Evolutionary conservation across 1,284 basidiomycete genomes (phyloP).

Genomic region (Tylopilus sp.): DNA sequence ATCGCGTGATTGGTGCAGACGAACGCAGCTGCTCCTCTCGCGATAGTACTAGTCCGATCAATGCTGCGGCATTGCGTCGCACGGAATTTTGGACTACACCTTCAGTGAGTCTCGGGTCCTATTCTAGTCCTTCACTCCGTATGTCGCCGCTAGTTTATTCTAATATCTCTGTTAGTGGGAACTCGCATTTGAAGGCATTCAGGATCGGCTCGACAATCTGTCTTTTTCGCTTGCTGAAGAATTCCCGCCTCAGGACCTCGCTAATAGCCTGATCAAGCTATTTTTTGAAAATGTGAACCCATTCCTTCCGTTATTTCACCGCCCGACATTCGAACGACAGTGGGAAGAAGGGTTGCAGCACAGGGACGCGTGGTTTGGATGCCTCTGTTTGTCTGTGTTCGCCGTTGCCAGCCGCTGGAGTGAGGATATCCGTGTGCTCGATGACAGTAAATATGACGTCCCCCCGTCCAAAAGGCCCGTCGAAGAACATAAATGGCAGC

Average conservation of each 20-base stretch:
- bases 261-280: constrained; percentile 55
- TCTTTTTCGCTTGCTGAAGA: constrained; percentile 42
- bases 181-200: constrained; percentile 50
- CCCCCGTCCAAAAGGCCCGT: constrained; percentile 19
- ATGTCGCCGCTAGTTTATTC: constrained; percentile 1
- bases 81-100: constrained; percentile 40
- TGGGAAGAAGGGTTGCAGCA: constrained; percentile 55
- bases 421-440: constrained; percentile 63
- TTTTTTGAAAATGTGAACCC: constrained; percentile 63
- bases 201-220: constrained; percentile 36
- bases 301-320: constrained; percentile 65
- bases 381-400: constrained; percentile 60
- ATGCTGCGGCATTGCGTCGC: constrained; percentile 28
- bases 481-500: constrained; percentile 44
- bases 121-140: background rate
- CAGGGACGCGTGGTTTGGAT: constrained; percentile 56
- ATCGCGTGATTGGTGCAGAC: constrained; percentile 23
- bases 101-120: constrained; percentile 27
- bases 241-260: constrained; percentile 62
- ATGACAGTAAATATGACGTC: constrained; percentile 32
- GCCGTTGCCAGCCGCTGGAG: constrained; percentile 72
- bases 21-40: constrained; percentile 15
- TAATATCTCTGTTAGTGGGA: constrained; percentile 52
- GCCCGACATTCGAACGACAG: constrained; percentile 62
- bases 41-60: constrained; percentile 23